Conservation (phyloP, 2,329 filamentous ascomycete genomes). For the Pseudogymnoascus sp. region DNA sequence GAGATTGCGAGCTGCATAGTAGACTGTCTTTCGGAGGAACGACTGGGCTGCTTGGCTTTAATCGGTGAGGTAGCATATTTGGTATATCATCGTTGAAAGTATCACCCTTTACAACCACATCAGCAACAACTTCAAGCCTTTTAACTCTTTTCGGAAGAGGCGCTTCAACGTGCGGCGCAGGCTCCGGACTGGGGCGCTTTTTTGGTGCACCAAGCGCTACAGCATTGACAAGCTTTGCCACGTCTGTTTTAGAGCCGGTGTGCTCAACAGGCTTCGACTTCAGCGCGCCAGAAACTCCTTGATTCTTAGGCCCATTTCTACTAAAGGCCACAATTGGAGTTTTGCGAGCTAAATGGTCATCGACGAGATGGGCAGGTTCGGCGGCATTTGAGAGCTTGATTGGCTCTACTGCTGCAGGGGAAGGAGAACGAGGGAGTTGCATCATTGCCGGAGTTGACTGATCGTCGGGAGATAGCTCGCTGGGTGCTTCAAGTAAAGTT, state of each 20-base stretch:
- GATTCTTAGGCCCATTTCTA: conserved; percentile 19
- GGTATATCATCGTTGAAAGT: not conserved
- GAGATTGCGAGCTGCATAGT: conserved; percentile 12
- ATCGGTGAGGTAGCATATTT: conserved; percentile 2
- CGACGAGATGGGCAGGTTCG: conserved; percentile 5
- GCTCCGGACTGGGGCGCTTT: conserved; percentile 17
- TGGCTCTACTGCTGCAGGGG: not conserved
- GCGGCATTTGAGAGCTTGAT: not conserved
- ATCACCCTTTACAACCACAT: not conserved
- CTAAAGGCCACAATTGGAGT: conserved; percentile 19
- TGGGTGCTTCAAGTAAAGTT: not conserved
- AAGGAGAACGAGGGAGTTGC: not conserved
- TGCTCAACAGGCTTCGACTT: not conserved
- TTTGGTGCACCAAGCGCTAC: conserved; percentile 8
- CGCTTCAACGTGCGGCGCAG: not conserved
- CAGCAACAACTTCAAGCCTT: not conserved
- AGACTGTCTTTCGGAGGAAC: conserved; percentile 15
- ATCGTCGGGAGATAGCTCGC: not conserved
- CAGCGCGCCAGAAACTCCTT: conserved; percentile 17
- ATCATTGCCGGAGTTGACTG: not conserved
- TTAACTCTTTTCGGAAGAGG: not conserved
- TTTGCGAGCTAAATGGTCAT: conserved; percentile 18
- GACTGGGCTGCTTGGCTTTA: conserved; percentile 12
- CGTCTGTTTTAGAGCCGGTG: not conserved
- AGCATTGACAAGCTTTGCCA: not conserved